These are phyloP conservation scores for Phytophthora kernoviae DNA, from an alignment of 352 stramenopile species.

Conservation along the genomic window DNA sequence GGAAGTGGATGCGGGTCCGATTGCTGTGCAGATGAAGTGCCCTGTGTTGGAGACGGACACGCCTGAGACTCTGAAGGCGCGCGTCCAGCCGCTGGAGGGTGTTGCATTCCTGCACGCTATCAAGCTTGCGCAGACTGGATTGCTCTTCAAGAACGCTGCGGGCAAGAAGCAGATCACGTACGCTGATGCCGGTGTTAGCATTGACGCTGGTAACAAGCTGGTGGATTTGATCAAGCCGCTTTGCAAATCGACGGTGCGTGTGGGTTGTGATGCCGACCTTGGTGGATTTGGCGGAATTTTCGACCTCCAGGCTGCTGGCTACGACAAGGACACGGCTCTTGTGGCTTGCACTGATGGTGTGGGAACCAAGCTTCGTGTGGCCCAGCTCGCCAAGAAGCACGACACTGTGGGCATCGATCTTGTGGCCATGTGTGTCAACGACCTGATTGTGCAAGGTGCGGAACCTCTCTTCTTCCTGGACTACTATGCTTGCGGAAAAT, in stretches of 20 bases:
- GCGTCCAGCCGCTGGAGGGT: constrained; percentile 97
- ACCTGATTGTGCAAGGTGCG: constrained; percentile 98
- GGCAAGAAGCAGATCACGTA: constrained; percentile 95
- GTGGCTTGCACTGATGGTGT: constrained; percentile 98
- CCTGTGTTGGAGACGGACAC: constrained; percentile 92
- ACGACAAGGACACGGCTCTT: constrained; percentile 96
- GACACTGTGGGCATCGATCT: constrained; percentile 98
- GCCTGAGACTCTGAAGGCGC: constrained; percentile 95
- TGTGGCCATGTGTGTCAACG: constrained; percentile 99
- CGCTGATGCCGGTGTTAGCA: constrained; percentile 97
- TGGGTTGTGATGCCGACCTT: constrained; percentile 96
- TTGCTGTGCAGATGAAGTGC: constrained; percentile 96
- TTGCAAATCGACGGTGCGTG: constrained; percentile 96
- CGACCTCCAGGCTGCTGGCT: constrained; percentile 97
- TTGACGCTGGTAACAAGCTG: constrained; percentile 96
- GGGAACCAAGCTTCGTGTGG: constrained; percentile 97
- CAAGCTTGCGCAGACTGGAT: constrained; percentile 72
- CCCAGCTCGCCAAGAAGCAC: constrained; percentile 91
- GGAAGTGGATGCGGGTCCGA: constrained; percentile 97
- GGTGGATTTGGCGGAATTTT: constrained; percentile 98
- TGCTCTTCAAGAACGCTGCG: constrained; percentile 57
- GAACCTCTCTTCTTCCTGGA: constrained; percentile 99
- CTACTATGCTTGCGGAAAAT: constrained; percentile 98
- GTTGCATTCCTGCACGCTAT: constrained; percentile 91
- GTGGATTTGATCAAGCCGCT: constrained; percentile 98